Evolutionary conservation across 2,329 filamentous ascomycete genomes (phyloP).

Genomic region (Aspergillus fumigatus): DNA sequence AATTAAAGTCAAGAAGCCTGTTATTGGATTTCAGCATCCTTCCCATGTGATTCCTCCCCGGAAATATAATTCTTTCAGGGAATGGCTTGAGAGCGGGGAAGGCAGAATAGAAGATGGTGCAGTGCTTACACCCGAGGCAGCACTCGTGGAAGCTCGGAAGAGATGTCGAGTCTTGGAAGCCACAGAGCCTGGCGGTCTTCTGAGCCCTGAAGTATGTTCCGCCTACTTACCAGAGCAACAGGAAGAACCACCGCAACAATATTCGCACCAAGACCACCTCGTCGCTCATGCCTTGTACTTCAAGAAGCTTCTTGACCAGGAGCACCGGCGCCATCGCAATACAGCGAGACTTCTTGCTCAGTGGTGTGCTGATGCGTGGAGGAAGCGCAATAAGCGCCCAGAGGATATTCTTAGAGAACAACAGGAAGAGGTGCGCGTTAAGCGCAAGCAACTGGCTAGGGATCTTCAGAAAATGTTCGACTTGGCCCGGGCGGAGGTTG

Average conservation of each 20-base stretch:
- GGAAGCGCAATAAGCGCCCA: constrained; percentile 39
- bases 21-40: constrained; percentile 49
- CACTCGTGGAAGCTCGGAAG: constrained; percentile 63
- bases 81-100: constrained; percentile 59
- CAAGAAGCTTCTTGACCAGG: constrained; percentile 70
- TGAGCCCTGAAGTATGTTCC: constrained; percentile 67
- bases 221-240: constrained; percentile 68
- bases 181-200: constrained; percentile 66
- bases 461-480: constrained; percentile 61
- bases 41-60: constrained; percentile 44
- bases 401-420: constrained; percentile 82
- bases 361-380: constrained; percentile 40
- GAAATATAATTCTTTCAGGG: constrained; percentile 52
- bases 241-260: constrained; percentile 72
- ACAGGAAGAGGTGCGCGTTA: constrained; percentile 58
- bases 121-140: constrained; percentile 54
- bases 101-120: constrained; percentile 41
- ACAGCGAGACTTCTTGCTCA: constrained; percentile 72
- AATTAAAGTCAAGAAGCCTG: constrained; percentile 50
- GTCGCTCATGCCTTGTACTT: constrained; percentile 75
- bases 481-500: constrained; percentile 54
- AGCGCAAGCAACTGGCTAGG: constrained; percentile 68
- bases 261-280: constrained; percentile 83
- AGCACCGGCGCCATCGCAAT: constrained; percentile 72
- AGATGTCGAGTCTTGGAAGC: constrained; percentile 68